These are phyloP conservation scores for Syncephalastrum sp. DNA, from an alignment of 371 early-diverging fungal genomes.

Conservation along the genomic window DNA sequence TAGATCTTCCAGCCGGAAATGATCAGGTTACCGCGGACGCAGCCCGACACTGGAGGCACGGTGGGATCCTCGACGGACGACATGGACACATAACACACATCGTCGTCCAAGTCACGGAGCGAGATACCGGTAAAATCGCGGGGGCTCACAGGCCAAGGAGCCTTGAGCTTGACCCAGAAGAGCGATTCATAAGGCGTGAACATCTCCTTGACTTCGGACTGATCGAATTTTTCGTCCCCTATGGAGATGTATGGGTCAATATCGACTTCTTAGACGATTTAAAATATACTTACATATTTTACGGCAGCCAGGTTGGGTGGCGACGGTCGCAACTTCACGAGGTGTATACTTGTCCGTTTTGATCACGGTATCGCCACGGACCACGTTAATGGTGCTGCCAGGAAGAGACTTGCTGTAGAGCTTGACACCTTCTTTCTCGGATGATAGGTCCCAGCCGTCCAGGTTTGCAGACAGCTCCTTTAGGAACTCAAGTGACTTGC, in stretches of 20 bases:
- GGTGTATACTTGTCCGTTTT: conserved; percentile 18
- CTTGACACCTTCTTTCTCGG: conserved; percentile 25
- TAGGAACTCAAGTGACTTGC: conserved; percentile 21
- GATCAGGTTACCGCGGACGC: conserved; percentile 39
- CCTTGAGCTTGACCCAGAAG: conserved; percentile 44
- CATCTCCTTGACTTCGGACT: conserved; percentile 38
- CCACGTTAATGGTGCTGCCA: conserved; percentile 8
- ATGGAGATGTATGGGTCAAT: not conserved
- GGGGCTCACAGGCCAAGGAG: conserved; percentile 45
- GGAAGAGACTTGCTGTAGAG: conserved; percentile 16
- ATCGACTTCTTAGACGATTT: not conserved
- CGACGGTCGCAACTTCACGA: conserved; percentile 19
- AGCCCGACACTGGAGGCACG: conserved; percentile 18
- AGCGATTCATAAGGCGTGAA: conserved; percentile 30
- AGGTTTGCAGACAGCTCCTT: conserved; percentile 23
- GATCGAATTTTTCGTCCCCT: conserved; percentile 51
- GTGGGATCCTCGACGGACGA: conserved; percentile 29
- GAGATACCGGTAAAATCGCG: conserved; percentile 19
- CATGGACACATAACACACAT: conserved; percentile 26
- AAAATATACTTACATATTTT: conserved; percentile 19
- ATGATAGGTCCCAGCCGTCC: conserved; percentile 22
- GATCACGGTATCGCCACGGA: conserved; percentile 20
- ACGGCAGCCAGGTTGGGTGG: conserved; percentile 17
- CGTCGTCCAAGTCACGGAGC: conserved; percentile 18
- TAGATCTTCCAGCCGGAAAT: conserved; percentile 47